Conservation (phyloP, 1,284 basidiomycete species). For the Cerioporus squamosus region DNA sequence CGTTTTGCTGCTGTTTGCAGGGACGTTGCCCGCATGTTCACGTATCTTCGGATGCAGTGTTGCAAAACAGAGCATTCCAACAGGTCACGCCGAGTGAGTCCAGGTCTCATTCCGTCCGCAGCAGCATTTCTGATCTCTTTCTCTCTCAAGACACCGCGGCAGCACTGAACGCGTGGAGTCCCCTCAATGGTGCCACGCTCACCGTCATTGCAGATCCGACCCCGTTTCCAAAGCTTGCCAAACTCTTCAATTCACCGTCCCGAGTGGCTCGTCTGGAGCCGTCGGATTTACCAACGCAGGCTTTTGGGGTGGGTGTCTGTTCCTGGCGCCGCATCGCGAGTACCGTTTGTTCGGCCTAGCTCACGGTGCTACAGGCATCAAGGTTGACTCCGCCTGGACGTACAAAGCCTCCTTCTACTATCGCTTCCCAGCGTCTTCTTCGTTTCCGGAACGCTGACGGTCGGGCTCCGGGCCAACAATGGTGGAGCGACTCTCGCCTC, state of each 20-base stretch:
- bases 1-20: constrained; percentile 8
- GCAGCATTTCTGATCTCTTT: neutral
- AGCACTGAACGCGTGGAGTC: constrained; percentile 58
- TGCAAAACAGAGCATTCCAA: constrained; percentile 47
- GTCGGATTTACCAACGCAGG: constrained; percentile 67
- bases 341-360: neutral
- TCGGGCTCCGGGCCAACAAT: constrained; percentile 48
- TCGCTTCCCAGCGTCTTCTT: constrained; percentile 54
- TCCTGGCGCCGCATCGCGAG: neutral
- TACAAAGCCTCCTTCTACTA: constrained; percentile 73
- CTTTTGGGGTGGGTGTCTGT: constrained; percentile 50
- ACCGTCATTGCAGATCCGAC: constrained; percentile 54
- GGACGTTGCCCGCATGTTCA: neutral
- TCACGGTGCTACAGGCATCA: constrained; percentile 54
- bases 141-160: constrained; percentile 41
- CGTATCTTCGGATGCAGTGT: constrained; percentile 27
- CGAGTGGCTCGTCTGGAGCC: constrained; percentile 43
- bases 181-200: constrained; percentile 54
- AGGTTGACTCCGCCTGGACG: constrained; percentile 55
- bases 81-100: constrained; percentile 45
- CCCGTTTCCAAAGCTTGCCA: constrained; percentile 63
- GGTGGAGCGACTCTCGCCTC: constrained; percentile 51
- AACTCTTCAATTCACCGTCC: constrained; percentile 62
- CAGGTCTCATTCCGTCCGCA: neutral
- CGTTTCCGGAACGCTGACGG: constrained; percentile 48